Conservation (phyloP, 139 green algal species). For the Spirogloea muscicola region DNA sequence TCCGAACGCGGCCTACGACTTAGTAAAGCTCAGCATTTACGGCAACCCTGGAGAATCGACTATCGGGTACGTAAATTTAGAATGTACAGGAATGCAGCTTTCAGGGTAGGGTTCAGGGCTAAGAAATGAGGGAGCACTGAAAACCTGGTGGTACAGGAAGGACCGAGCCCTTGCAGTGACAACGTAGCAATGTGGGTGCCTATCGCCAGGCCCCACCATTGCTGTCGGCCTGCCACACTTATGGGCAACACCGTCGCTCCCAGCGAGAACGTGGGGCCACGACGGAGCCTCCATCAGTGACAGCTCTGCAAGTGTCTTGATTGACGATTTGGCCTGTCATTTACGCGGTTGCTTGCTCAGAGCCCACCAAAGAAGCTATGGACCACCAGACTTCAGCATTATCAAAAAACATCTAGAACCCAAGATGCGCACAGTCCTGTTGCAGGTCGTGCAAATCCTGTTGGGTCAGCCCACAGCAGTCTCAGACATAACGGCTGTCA, state of each 20-base stretch:
- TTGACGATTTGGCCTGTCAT: slow-evolving; percentile 11
- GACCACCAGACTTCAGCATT: background rate
- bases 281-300: background rate
- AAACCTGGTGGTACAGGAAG: slow-evolving; percentile 35
- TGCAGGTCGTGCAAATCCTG: no score
- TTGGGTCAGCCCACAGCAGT: no score
- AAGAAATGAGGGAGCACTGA: background rate
- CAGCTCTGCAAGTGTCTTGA: slow-evolving; percentile 29
- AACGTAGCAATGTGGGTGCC: slow-evolving; percentile 1
- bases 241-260: background rate
- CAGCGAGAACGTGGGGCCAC: slow-evolving; percentile 2
- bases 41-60: background rate
- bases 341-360: background rate
- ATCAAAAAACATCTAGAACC: background rate
- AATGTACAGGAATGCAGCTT: background rate
- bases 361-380: background rate
- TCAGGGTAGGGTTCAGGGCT: background rate
- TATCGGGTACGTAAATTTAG: background rate
- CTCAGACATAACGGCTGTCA: background rate
- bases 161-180: slow-evolving; percentile 18
- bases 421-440: no score
- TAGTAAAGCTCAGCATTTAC: background rate
- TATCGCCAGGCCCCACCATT: background rate
- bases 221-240: background rate
- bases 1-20: background rate